Evolutionary conservation across 768 basidiomycete genomes (phyloP).

Genomic region (Boletus rex-veris): DNA sequence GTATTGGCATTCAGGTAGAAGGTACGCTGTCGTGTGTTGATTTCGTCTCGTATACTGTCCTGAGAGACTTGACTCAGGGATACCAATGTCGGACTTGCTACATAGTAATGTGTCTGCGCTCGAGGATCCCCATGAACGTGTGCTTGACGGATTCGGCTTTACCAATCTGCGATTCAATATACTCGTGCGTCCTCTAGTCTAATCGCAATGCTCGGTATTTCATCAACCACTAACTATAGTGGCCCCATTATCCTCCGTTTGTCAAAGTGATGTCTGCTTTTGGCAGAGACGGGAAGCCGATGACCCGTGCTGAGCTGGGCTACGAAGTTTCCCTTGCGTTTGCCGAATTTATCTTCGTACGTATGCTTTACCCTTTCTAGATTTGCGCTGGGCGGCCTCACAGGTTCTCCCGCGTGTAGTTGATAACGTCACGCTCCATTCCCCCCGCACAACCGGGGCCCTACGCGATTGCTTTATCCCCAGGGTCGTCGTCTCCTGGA

Average conservation of each 20-base stretch:
- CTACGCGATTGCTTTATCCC: conserved; percentile 14
- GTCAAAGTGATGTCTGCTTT: conserved; percentile 23
- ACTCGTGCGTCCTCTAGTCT: conserved; percentile 14
- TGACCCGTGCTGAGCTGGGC: conserved; percentile 25
- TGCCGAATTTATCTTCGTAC: conserved; percentile 29
- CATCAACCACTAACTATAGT: conserved; percentile 10
- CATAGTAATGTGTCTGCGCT: conserved; percentile 19
- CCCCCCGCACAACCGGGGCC: conserved; percentile 14
- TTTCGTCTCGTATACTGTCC: neutral
- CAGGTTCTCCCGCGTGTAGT: conserved; percentile 5
- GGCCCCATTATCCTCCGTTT: conserved; percentile 27
- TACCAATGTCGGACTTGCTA: conserved; percentile 26
- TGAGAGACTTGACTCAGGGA: conserved; percentile 9
- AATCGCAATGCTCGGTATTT: neutral
- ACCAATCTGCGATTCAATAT: conserved; percentile 20
- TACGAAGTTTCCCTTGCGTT: conserved; percentile 29
- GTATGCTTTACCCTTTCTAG: conserved; percentile 3
- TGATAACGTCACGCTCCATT: conserved; percentile 15
- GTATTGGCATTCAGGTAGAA: conserved; percentile 19
- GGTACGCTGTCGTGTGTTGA: conserved; percentile 6
- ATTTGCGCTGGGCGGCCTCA: neutral
- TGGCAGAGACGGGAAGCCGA: conserved; percentile 12
- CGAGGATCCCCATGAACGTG: conserved; percentile 16
- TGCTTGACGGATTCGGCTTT: conserved; percentile 21
- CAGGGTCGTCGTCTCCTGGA: conserved; percentile 13